phyloP scores from a whole-genome alignment of 2,329 filamentous ascomycete genomes.

The Sphaerulina vaccinii region DNA sequence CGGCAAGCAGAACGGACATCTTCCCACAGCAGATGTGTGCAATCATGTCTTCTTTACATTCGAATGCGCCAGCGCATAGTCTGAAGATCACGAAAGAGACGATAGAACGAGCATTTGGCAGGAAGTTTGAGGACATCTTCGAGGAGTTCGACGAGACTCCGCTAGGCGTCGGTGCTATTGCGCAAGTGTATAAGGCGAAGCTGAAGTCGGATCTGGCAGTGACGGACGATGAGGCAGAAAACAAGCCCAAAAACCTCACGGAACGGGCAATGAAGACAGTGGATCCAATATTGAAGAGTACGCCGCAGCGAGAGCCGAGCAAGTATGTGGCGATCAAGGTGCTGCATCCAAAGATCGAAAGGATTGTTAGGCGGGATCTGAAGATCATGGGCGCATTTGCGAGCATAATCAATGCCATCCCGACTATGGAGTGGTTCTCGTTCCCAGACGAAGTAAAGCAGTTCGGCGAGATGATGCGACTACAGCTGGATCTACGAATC shows the following conservation, averaged over 20 bases:
- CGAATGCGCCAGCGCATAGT: conserved; percentile 88
- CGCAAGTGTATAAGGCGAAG: conserved; percentile 95
- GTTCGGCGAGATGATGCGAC: conserved; percentile 97
- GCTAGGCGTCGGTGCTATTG: conserved; percentile 90
- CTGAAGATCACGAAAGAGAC: conserved; percentile 75
- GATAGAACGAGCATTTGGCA: conserved; percentile 78
- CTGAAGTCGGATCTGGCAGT: conserved; percentile 74
- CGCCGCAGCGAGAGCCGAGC: conserved; percentile 80
- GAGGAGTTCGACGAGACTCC: conserved; percentile 90
- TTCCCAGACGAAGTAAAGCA: conserved; percentile 90
- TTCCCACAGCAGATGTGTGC: conserved; percentile 90
- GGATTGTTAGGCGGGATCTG: conserved; percentile 83
- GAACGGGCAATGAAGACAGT: conserved; percentile 77
- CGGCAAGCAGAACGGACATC: conserved; percentile 91
- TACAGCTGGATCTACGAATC: conserved; percentile 94
- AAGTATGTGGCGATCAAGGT: conserved; percentile 95
- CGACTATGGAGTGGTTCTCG: conserved; percentile 95
- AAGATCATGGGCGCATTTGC: conserved; percentile 95
- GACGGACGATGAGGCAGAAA: conserved; percentile 58
- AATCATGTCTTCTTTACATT: conserved; percentile 92
- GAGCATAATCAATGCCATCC: conserved; percentile 75
- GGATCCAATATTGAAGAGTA: conserved; percentile 81
- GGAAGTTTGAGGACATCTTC: conserved; percentile 85
- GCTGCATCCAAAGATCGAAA: conserved; percentile 85
- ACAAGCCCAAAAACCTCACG: conserved; percentile 57